Evolutionary conservation across 1,284 basidiomycete species (phyloP).

Genomic region (Rhodotorula glutinis): DNA sequence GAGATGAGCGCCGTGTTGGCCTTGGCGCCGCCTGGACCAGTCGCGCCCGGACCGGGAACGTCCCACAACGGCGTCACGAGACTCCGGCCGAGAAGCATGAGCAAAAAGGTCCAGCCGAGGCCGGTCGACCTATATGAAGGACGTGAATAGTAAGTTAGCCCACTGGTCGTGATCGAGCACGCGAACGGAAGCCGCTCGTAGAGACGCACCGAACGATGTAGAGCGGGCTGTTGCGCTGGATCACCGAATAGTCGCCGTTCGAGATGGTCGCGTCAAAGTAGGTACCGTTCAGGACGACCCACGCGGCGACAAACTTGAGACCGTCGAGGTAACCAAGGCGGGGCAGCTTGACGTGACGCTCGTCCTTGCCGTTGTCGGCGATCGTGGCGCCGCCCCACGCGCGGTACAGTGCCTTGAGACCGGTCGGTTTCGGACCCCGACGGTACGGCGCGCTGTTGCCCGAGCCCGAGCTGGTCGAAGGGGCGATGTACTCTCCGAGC

Average conservation of each 20-base stretch:
- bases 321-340: slow-evolving; percentile 47
- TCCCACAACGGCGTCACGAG: slow-evolving; percentile 47
- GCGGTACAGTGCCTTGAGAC: slow-evolving; percentile 35
- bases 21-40: slow-evolving; percentile 15
- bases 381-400: slow-evolving; percentile 34
- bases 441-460: slow-evolving; percentile 28
- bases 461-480: slow-evolving; percentile 16
- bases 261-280: slow-evolving; percentile 45
- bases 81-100: slow-evolving; percentile 45
- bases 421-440: slow-evolving; percentile 38
- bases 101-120: slow-evolving; percentile 45
- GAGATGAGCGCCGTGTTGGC: slow-evolving; percentile 43
- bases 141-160: too few species aligned
- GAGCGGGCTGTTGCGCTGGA: slow-evolving; percentile 44
- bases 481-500: slow-evolving; percentile 33
- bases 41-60: slow-evolving; percentile 37
- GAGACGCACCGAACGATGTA: slow-evolving; percentile 44
- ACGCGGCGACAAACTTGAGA: slow-evolving; percentile 46
- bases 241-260: slow-evolving; percentile 42
- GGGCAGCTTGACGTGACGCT: slow-evolving; percentile 41
- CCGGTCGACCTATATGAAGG: slow-evolving; percentile 41
- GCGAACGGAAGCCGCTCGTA: too few species aligned
- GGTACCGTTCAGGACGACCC: slow-evolving; percentile 47
- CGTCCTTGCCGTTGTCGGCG: slow-evolving; percentile 41
- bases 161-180: too few species aligned